A percentile compares a stretch with the other conserved stretches of the same genome.
phyloP scores from a whole-genome alignment of 257 asterid species.

The Rhazya stricta region DNA sequence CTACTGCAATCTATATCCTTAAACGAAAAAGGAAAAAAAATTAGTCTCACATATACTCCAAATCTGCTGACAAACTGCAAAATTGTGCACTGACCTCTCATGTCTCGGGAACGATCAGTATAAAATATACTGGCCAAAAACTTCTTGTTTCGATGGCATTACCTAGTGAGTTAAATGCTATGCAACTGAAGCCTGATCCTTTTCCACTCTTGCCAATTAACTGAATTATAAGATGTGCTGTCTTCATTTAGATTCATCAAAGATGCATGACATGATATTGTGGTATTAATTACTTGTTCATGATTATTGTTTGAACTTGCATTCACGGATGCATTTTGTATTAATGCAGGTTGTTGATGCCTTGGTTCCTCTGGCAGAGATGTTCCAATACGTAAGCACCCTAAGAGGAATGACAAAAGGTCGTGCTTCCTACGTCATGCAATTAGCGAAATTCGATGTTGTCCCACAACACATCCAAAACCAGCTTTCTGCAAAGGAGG shows the following conservation, averaged over 20 bases:
- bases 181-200: background rate
- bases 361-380: conserved; percentile 88
- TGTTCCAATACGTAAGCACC: conserved; percentile 94
- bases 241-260: background rate
- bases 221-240: background rate
- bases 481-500: conserved; percentile 74
- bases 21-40: too few species aligned
- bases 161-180: background rate
- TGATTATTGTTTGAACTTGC: background rate
- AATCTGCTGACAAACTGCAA: too few species aligned
- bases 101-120: too few species aligned
- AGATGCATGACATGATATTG: background rate
- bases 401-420: conserved; percentile 95
- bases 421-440: conserved; percentile 95
- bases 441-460: conserved; percentile 85
- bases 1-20: too few species aligned
- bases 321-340: background rate
- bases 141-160: background rate
- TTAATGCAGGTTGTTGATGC: conserved; percentile 79
- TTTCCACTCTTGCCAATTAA: background rate
- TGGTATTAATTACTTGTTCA: background rate
- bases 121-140: background rate
- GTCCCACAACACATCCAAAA: conserved; percentile 97
- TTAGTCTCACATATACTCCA: too few species aligned
- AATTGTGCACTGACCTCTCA: too few species aligned